Conservation (phyloP, 129 eudicot species). For the Flaveria brownii region DNA sequence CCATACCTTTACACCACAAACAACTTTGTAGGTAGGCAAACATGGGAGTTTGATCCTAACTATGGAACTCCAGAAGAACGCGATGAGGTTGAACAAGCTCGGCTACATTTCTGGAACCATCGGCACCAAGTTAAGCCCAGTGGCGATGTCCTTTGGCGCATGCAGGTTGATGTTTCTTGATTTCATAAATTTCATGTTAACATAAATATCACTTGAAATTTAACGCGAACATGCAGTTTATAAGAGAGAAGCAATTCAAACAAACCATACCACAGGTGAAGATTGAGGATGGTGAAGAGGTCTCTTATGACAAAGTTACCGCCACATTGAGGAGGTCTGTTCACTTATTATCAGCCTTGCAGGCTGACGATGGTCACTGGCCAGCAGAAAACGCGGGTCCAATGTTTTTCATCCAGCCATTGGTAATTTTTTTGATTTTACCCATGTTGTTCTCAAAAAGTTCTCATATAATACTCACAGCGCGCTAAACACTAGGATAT, state of each 20-base stretch:
- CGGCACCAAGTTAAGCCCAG: slow-evolving; percentile 42
- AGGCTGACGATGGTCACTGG: slow-evolving; percentile 78
- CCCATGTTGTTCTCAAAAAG: too few relatives aligned
- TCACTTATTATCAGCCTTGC: slow-evolving; percentile 54
- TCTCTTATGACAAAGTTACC: slow-evolving; percentile 51
- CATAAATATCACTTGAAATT: background rate
- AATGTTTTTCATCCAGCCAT: slow-evolving; percentile 57
- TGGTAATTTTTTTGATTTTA: slow-evolving; percentile 36
- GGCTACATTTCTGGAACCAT: slow-evolving; percentile 41
- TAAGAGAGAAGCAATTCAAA: slow-evolving; percentile 58
- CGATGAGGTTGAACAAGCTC: slow-evolving; percentile 45
- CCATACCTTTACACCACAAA: slow-evolving; percentile 44
- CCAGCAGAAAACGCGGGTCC: slow-evolving; percentile 85
- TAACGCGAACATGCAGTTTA: slow-evolving; percentile 42
- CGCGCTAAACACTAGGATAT: too few relatives aligned
- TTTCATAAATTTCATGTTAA: too few relatives aligned
- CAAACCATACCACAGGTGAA: slow-evolving; percentile 57
- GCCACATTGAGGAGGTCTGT: slow-evolving; percentile 51
- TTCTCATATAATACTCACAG: too few relatives aligned
- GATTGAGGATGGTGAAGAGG: slow-evolving; percentile 61
- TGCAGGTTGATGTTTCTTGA: slow-evolving; percentile 35
- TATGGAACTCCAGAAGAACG: slow-evolving; percentile 40
- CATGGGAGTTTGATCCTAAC: slow-evolving; percentile 52
- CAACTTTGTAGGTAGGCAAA: slow-evolving; percentile 48
- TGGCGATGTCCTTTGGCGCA: slow-evolving; percentile 46